Percentiles rank a stretch among this genome's conserved stretches.
Conservation (phyloP, 106 monocot genomes). For the Cymbidium sinense region DNA sequence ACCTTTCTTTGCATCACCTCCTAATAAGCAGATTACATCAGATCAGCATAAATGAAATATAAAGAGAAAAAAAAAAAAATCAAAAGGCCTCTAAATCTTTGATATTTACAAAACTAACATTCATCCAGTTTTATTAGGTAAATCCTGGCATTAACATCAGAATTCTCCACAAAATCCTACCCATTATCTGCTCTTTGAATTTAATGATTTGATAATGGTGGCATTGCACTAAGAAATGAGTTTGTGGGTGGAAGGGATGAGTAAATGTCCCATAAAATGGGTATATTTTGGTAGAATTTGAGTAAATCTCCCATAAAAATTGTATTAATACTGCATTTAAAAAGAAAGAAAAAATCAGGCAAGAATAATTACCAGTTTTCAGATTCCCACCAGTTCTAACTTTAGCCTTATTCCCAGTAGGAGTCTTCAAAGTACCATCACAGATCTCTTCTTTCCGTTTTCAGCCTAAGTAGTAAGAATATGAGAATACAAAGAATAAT, state of each 20-base stretch:
- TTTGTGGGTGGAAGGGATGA: too few relatives aligned
- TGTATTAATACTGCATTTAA: too few relatives aligned
- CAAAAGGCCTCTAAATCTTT: not conserved
- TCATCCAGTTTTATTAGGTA: too few relatives aligned
- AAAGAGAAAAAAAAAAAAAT: not conserved
- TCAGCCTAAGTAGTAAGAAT: conserved; percentile 10
- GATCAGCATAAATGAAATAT: not conserved
- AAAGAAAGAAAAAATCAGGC: too few relatives aligned
- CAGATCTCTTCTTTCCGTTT: conserved; percentile 20
- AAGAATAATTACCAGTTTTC: not conserved
- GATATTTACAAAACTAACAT: not conserved
- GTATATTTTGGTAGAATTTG: too few relatives aligned
- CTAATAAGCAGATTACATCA: not conserved
- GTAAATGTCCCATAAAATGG: too few relatives aligned
- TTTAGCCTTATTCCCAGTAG: conserved; percentile 20
- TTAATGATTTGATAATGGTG: too few relatives aligned
- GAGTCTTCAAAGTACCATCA: conserved; percentile 9
- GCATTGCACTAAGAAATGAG: too few relatives aligned
- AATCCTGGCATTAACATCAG: too few relatives aligned
- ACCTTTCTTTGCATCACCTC: conserved; percentile 12
- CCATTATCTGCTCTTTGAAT: too few relatives aligned
- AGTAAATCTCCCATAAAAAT: too few relatives aligned
- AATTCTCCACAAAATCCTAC: too few relatives aligned
- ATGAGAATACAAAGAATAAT: not conserved
- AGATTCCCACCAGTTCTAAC: not conserved